A percentile compares a stretch with the other conserved stretches of the same genome.
These are phyloP conservation scores for Fusarium temperatum DNA, from an alignment of 2,329 filamentous ascomycete species.

Conservation along the genomic window DNA sequence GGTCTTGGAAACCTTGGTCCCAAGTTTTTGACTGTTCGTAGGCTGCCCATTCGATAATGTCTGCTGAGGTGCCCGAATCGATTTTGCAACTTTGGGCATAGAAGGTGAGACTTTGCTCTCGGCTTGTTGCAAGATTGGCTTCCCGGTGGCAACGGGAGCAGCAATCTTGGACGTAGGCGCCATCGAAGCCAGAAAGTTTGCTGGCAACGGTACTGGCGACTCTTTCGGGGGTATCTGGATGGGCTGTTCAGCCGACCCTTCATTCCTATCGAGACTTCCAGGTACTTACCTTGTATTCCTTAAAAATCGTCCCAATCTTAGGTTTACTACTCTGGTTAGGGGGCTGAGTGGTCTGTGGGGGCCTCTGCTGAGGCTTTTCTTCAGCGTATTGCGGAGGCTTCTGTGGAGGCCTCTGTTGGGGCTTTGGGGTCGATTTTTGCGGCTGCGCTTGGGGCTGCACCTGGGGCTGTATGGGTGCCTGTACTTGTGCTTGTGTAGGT, in stretches of 20 bases:
- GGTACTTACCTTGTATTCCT: constrained; percentile 48
- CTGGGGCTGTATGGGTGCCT: not conserved
- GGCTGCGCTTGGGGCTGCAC: not conserved
- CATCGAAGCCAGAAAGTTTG: constrained; percentile 55
- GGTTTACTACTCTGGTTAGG: constrained; percentile 32
- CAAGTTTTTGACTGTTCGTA: not conserved
- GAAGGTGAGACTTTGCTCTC: not conserved
- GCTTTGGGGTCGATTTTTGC: not conserved
- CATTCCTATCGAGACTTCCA: constrained; percentile 36
- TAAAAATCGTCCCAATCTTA: constrained; percentile 39
- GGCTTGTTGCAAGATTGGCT: constrained; percentile 15
- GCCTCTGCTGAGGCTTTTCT: not conserved
- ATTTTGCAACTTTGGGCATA: constrained; percentile 1
- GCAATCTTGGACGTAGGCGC: constrained; percentile 41
- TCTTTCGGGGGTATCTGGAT: constrained; percentile 51
- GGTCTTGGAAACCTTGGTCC: constrained; percentile 37
- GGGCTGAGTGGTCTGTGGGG: constrained; percentile 9
- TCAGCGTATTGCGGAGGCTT: not conserved
- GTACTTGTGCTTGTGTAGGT: not conserved
- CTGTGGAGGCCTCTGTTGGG: not conserved
- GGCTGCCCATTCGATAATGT: constrained; percentile 16
- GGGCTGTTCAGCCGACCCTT: constrained; percentile 44
- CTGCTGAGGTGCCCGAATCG: constrained; percentile 2
- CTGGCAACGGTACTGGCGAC: constrained; percentile 56
- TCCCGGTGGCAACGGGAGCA: constrained; percentile 24